Evolutionary conservation across 768 basidiomycete genomes (phyloP).

Genomic region (Tricholoma furcatifolium): DNA sequence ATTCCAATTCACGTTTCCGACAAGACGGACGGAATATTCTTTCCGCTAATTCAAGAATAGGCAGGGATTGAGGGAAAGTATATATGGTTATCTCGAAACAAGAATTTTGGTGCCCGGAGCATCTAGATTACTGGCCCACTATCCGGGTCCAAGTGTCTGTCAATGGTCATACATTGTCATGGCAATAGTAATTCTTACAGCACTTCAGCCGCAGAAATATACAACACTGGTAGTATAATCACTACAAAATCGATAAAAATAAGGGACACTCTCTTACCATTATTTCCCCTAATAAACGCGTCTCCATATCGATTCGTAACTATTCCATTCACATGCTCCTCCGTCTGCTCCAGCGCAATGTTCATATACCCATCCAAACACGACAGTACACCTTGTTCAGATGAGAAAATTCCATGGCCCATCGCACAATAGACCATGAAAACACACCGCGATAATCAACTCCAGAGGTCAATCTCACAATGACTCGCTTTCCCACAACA

Average conservation of each 20-base stretch:
- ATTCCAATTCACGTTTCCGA: no score
- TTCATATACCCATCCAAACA: constrained; percentile 99
- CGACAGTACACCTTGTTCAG: constrained; percentile 74
- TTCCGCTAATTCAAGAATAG: no score
- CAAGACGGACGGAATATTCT: no score
- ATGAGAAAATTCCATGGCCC: neutral
- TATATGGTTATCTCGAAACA: no score
- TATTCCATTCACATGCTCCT: constrained; percentile 89
- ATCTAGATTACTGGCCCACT: no score
- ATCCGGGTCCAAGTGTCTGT: neutral
- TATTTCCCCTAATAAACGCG: constrained; percentile 93
- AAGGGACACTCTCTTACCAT: constrained; percentile 52
- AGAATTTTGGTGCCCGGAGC: no score
- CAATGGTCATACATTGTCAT: neutral
- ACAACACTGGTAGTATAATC: constrained; percentile 51
- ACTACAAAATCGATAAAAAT: neutral
- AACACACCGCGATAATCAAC: constrained; percentile 87
- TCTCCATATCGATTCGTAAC: constrained; percentile 92
- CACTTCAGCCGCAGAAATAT: constrained; percentile 72
- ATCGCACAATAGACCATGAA: neutral
- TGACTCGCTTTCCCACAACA: constrained; percentile 94
- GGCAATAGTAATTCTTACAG: constrained; percentile 31
- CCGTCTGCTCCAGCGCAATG: constrained; percentile 95
- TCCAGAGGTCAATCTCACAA: constrained; percentile 87
- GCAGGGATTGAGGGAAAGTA: no score